phyloP scores from a whole-genome alignment of 192 early-diverging fungal species.

The Obelidium mucronatum region DNA sequence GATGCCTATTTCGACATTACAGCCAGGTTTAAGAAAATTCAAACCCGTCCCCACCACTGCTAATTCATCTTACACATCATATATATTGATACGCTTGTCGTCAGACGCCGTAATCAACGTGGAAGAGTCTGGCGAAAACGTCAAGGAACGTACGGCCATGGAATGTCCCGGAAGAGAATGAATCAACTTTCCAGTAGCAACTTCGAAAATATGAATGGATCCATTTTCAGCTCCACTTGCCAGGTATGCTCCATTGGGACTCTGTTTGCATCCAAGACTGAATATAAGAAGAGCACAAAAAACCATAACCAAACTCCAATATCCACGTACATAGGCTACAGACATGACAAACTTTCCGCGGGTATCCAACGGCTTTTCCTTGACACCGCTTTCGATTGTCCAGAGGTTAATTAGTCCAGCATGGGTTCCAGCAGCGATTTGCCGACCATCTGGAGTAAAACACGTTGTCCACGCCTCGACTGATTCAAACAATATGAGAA shows the following conservation, averaged over 20 bases:
- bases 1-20: constrained; percentile 53
- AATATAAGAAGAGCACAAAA: background rate
- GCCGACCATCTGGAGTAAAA: constrained; percentile 76
- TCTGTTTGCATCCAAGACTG: constrained; percentile 49
- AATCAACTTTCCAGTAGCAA: constrained; percentile 70
- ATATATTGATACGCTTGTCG: constrained; percentile 80
- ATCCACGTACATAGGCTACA: constrained; percentile 79
- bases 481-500: constrained; percentile 7
- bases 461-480: constrained; percentile 79
- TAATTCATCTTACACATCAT: constrained; percentile 62
- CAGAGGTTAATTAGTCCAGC: constrained; percentile 76
- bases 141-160: constrained; percentile 75
- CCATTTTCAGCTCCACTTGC: constrained; percentile 81
- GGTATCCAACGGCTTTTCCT: constrained; percentile 71
- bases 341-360: constrained; percentile 81
- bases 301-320: no score
- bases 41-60: background rate
- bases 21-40: background rate
- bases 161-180: constrained; percentile 77
- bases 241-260: constrained; percentile 76
- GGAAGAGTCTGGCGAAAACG: constrained; percentile 75
- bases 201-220: constrained; percentile 73
- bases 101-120: constrained; percentile 79
- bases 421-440: constrained; percentile 76
- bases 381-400: constrained; percentile 71